A percentile compares a stretch with the other conserved stretches of the same genome.
These are phyloP conservation scores for Lentinula guzmanii DNA, from an alignment of 768 basidiomycete genomes.

Conservation along the genomic window DNA sequence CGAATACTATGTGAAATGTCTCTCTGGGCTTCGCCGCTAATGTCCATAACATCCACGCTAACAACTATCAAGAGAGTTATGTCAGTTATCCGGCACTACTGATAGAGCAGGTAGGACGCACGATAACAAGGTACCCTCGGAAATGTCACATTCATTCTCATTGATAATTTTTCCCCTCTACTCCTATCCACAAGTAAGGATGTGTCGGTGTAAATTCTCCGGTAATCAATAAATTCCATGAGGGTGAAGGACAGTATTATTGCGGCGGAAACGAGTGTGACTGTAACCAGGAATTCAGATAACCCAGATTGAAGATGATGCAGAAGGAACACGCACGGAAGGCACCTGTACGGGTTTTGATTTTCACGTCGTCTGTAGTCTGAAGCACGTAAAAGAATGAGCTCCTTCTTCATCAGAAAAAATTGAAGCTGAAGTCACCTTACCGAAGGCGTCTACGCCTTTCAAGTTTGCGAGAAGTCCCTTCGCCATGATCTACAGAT, in stretches of 20 bases:
- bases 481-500: slow-evolving; percentile 58
- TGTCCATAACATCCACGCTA: slow-evolving; percentile 96
- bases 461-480: slow-evolving; percentile 72
- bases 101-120: slow-evolving; percentile 35
- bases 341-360: slow-evolving; percentile 94
- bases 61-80: slow-evolving; percentile 50
- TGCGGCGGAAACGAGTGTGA: slow-evolving; percentile 86
- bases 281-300: slow-evolving; percentile 30
- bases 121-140: slow-evolving; percentile 96
- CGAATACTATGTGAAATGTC: slow-evolving; percentile 86
- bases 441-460: slow-evolving; percentile 98
- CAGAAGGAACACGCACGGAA: slow-evolving; percentile 50
- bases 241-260: slow-evolving; percentile 89
- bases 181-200: slow-evolving; percentile 93
- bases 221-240: slow-evolving; percentile 95
- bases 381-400: slow-evolving; percentile 22
- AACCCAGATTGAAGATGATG: too few relatives aligned
- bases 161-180: slow-evolving; percentile 89
- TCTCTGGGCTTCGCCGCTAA: slow-evolving; percentile 90
- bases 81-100: neutral
- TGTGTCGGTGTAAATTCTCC: slow-evolving; percentile 79
- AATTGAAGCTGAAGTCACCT: slow-evolving; percentile 50
- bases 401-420: neutral
- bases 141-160: slow-evolving; percentile 90
- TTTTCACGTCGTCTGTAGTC: slow-evolving; percentile 99